Evolutionary conservation across 768 basidiomycete species (phyloP).

Genomic region (Russula compacta): DNA sequence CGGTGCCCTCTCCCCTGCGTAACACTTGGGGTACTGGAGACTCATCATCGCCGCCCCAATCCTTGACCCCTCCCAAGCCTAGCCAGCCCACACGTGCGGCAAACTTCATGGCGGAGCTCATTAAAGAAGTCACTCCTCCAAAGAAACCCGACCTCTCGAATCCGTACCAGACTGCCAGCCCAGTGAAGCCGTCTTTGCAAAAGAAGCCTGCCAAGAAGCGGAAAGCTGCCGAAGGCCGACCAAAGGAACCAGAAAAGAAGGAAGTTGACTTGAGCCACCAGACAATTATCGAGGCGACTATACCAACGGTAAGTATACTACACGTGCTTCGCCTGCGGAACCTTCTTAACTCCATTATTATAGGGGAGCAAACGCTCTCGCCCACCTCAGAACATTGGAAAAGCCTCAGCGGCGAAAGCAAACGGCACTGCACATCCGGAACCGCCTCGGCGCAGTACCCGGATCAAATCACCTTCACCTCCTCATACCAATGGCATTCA

Average conservation of each 20-base stretch:
- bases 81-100: constrained; percentile 56
- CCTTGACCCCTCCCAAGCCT: constrained; percentile 21
- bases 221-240: constrained; percentile 24
- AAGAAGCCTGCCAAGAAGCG: constrained; percentile 24
- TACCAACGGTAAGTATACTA: constrained; percentile 47
- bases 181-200: constrained; percentile 36
- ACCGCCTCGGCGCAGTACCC: constrained; percentile 20
- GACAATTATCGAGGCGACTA: constrained; percentile 66
- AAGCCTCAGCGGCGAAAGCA: constrained; percentile 20
- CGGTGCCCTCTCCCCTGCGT: constrained; percentile 63
- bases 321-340: constrained; percentile 19
- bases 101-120: constrained; percentile 56
- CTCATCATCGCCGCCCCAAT: constrained; percentile 28
- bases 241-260: constrained; percentile 21
- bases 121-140: constrained; percentile 58
- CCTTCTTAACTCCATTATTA: constrained; percentile 12
- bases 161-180: constrained; percentile 68
- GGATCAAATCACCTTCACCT: constrained; percentile 21
- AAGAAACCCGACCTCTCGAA: constrained; percentile 63
- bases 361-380: constrained; percentile 75
- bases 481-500: constrained; percentile 5
- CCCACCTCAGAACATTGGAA: constrained; percentile 52
- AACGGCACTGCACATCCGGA: constrained; percentile 15
- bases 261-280: constrained; percentile 39
- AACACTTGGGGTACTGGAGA: constrained; percentile 55